Evolutionary conservation across 2,329 filamentous ascomycete species (phyloP).

Genomic region (Cordyceps cateniannulata): DNA sequence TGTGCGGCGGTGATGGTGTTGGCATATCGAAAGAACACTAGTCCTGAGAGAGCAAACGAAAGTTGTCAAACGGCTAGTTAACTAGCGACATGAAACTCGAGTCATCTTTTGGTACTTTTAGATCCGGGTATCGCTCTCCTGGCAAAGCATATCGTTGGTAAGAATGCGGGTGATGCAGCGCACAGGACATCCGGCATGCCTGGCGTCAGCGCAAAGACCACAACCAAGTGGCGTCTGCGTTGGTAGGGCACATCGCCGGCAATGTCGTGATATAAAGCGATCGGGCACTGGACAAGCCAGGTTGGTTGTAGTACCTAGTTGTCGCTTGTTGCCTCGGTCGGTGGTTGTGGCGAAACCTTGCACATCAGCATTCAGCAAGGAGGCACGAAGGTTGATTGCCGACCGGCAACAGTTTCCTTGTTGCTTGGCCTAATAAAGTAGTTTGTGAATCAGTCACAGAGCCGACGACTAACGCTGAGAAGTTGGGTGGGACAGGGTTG

Average conservation of each 20-base stretch:
- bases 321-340: neutral
- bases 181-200: neutral
- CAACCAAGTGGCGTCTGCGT: neutral
- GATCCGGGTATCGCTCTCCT: neutral
- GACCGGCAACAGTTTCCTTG: neutral
- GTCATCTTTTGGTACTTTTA: neutral
- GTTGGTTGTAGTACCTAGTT: neutral
- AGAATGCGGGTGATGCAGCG: constrained; percentile 9
- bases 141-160: neutral
- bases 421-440: too few relatives aligned
- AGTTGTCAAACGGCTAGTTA: neutral
- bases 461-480: too few relatives aligned
- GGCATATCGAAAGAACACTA: neutral
- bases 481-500: neutral
- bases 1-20: neutral
- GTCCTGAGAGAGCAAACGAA: neutral
- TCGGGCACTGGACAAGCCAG: neutral
- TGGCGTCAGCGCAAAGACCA: constrained; percentile 7
- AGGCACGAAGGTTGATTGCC: neutral
- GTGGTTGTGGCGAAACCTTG: neutral
- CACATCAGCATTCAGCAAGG: neutral
- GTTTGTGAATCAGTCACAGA: too few relatives aligned
- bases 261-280: neutral
- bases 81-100: constrained; percentile 6
- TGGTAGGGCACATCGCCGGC: neutral